These are phyloP conservation scores for Musa troglodytarum DNA, from an alignment of 176 grass and related monocot genomes.

Conservation along the genomic window DNA sequence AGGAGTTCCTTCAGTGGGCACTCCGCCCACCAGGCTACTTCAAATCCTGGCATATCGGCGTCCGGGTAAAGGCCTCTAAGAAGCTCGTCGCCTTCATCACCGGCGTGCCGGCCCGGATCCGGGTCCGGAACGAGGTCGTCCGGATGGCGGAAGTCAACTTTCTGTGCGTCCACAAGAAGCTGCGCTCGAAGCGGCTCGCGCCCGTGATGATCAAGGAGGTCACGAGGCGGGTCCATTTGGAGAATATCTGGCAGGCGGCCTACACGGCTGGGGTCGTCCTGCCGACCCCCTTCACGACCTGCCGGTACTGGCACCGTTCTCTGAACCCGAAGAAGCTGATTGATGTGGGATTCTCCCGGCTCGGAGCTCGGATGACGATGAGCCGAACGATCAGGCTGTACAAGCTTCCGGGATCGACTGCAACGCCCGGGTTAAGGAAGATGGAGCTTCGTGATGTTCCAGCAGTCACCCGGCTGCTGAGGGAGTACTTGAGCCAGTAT, in stretches of 20 bases:
- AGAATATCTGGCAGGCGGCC: constrained; percentile 98
- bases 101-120: constrained; percentile 88
- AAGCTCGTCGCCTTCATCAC: constrained; percentile 96
- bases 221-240: constrained; percentile 78
- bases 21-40: constrained; percentile 82
- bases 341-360: constrained; percentile 81
- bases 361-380: constrained; percentile 96
- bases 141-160: constrained; percentile 99
- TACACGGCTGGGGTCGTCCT: constrained; percentile 90
- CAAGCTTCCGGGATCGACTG: constrained; percentile 68
- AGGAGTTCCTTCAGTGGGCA: constrained; percentile 84
- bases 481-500: constrained; percentile 58
- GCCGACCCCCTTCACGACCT: constrained; percentile 88
- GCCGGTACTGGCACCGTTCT: constrained; percentile 91
- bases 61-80: constrained; percentile 70
- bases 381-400: constrained; percentile 88
- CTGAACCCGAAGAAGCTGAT: constrained; percentile 97
- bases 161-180: constrained; percentile 99
- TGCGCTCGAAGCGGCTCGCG: constrained; percentile 96
- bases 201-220: constrained; percentile 98
- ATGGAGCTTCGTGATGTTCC: constrained; percentile 93
- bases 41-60: constrained; percentile 96
- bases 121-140: constrained; percentile 55
- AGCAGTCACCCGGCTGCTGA: constrained; percentile 69
- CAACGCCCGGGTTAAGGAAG: constrained; percentile 74